A percentile compares a stretch with the other conserved stretches of the same genome.
Evolutionary conservation across 164 flowering plant genomes (phyloP).

Genomic region (Vitis rotundifolia): DNA sequence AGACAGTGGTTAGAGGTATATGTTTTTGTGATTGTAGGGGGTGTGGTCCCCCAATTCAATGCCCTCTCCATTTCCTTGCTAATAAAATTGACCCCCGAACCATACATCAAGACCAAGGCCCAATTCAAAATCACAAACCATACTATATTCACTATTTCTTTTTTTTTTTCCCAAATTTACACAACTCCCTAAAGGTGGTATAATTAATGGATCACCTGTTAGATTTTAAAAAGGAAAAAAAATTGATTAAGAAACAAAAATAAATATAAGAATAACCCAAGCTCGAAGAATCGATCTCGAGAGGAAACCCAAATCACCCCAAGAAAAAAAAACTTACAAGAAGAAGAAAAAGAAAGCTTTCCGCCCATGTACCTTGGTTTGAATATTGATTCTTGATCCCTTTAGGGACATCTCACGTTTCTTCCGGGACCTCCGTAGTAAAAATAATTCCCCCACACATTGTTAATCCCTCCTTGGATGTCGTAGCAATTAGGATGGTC

Average conservation of each 20-base stretch:
- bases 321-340: neutral
- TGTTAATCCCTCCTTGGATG: conserved; percentile 53
- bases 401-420: conserved; percentile 58
- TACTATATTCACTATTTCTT: conserved; percentile 36
- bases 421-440: conserved; percentile 80
- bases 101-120: too few relatives aligned
- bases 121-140: conserved; percentile 20
- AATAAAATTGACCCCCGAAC: too few relatives aligned
- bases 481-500: conserved; percentile 68
- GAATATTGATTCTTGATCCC: neutral
- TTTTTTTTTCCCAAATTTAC: conserved; percentile 32
- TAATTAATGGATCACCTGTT: conserved; percentile 23
- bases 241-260: conserved; percentile 13
- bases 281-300: conserved; percentile 10
- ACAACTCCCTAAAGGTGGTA: conserved; percentile 24
- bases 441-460: conserved; percentile 66
- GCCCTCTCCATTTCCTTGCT: too few relatives aligned
- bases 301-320: conserved; percentile 22
- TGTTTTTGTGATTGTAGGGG: too few relatives aligned
- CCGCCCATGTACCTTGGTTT: conserved; percentile 4
- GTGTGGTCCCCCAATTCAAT: too few relatives aligned
- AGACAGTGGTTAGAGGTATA: too few relatives aligned
- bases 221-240: conserved; percentile 11
- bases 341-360: neutral
- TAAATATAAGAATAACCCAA: conserved; percentile 21